These are phyloP conservation scores for Exophiala aquamarina DNA, from an alignment of 2,329 filamentous ascomycete genomes.

Conservation along the genomic window DNA sequence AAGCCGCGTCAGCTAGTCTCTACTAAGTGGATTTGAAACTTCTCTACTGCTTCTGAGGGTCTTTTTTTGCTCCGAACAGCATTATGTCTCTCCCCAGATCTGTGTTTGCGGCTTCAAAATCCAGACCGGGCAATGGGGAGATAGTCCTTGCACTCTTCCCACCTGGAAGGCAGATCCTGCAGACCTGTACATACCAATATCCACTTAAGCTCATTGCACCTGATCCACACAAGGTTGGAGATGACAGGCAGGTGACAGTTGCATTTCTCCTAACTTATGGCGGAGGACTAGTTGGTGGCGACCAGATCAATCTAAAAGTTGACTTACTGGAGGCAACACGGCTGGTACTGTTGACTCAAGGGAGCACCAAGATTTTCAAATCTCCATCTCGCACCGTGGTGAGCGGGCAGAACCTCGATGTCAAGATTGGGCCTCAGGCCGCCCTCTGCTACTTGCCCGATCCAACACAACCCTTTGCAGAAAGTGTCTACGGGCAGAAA, in stretches of 20 bases:
- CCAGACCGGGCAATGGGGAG: conserved; percentile 73
- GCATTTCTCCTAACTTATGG: conserved; percentile 94
- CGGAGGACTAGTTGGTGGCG: conserved; percentile 86
- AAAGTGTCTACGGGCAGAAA: conserved; percentile 78
- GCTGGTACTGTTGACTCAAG: conserved; percentile 65
- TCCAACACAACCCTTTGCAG: conserved; percentile 85
- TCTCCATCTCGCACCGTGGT: conserved; percentile 47
- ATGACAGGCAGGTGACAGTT: conserved; percentile 40
- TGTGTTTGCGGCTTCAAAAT: conserved; percentile 75
- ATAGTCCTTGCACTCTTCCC: conserved; percentile 74
- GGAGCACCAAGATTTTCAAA: conserved; percentile 95
- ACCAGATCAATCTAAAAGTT: conserved; percentile 73
- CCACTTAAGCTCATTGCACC: conserved; percentile 92
- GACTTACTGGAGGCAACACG: conserved; percentile 64
- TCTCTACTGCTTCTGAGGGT: too few species aligned
- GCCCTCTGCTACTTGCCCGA: conserved; percentile 74
- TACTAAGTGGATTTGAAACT: too few species aligned
- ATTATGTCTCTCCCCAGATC: conserved; percentile 45
- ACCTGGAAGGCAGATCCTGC: conserved; percentile 68
- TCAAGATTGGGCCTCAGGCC: conserved; percentile 48
- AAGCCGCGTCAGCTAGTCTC: too few species aligned
- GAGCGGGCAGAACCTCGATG: conserved; percentile 51
- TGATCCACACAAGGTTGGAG: conserved; percentile 61
- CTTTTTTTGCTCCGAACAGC: not conserved
- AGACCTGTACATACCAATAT: conserved; percentile 82